These are phyloP conservation scores for Diaporthe vexans DNA, from an alignment of 2,329 filamentous ascomycete genomes.

Conservation along the genomic window DNA sequence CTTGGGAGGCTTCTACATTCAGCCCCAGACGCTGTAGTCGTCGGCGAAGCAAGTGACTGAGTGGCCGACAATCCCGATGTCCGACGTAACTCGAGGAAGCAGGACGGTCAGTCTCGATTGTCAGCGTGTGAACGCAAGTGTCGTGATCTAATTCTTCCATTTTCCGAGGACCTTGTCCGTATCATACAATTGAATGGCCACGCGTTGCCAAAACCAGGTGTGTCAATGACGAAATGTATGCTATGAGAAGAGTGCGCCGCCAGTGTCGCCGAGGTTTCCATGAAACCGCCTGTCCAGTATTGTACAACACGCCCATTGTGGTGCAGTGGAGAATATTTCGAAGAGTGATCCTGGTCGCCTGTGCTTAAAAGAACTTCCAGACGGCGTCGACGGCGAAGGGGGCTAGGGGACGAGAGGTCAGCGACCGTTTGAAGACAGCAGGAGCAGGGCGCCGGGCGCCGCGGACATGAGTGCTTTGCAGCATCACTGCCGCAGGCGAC, in stretches of 20 bases:
- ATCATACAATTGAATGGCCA: not conserved
- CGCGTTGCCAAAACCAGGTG: not conserved
- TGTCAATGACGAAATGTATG: constrained; percentile 7
- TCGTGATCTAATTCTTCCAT: not conserved
- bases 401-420: constrained; percentile 54
- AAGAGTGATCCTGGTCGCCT: not conserved
- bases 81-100: not conserved
- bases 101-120: not conserved
- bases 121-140: not conserved
- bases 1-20: not conserved
- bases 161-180: constrained; percentile 9
- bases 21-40: not conserved
- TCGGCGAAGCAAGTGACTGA: not conserved
- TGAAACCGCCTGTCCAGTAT: constrained; percentile 15
- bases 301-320: not conserved
- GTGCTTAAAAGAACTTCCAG: constrained; percentile 53
- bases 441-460: not conserved
- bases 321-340: not conserved
- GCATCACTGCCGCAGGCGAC: not conserved
- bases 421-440: not conserved
- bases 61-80: not conserved
- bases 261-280: not conserved
- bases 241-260: constrained; percentile 22
- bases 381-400: constrained; percentile 69
- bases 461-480: not conserved